Base-by-base conservation (phyloP, 2,329 filamentous ascomycete genomes). In the Arthrobotrys conoides region DNA sequence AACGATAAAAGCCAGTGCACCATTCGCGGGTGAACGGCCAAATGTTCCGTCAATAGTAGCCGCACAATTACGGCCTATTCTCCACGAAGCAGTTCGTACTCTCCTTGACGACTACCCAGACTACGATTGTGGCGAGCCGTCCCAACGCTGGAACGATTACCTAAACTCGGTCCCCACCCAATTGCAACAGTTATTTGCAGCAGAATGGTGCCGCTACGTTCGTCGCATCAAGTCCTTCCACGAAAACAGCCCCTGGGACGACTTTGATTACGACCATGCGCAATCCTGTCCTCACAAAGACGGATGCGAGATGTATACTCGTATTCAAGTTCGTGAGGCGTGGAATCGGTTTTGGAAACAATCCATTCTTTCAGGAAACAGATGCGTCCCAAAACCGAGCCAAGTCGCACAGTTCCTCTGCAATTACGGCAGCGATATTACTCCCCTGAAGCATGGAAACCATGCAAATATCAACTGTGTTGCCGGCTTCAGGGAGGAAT, bases 321-420 rank as follows among this genome's bases (percentile, higher is more conserved):
- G 76, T n/a, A 46, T 79, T 18, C 70, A 67, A 5, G 70, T 79
- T 20, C 76, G 76, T 20, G 76, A 79, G 18, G 70, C 76, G 6
- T 79, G 76, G 76, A 79, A 79, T 27, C 36, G 69, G 22, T 79
- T 79, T 38, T 79, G 76, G 76, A 69, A 57, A n/a, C 65, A 79
- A 1, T 73, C 70, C 4, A 79, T 79, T 22, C 70, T 79, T 36
- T 66, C 69, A 8, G 76, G 76, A 27, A 79, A 79, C 22, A 61
- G 76, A 49, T 79, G 76, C 24, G 76, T 79, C n/a, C 76, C 76
- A 1, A 79, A 75, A 53, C 76, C 76, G 5, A 79, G 76, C 33
- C 76, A 79, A 48, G 76, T 79, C 14, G 76, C 76, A 16, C 69
- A 79, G 46, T 79, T 79, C 38, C 46, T 79, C 44, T 79, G 76